Conservation (phyloP, 2,329 filamentous ascomycete species). For the Ophiostoma triangulosporum region DNA sequence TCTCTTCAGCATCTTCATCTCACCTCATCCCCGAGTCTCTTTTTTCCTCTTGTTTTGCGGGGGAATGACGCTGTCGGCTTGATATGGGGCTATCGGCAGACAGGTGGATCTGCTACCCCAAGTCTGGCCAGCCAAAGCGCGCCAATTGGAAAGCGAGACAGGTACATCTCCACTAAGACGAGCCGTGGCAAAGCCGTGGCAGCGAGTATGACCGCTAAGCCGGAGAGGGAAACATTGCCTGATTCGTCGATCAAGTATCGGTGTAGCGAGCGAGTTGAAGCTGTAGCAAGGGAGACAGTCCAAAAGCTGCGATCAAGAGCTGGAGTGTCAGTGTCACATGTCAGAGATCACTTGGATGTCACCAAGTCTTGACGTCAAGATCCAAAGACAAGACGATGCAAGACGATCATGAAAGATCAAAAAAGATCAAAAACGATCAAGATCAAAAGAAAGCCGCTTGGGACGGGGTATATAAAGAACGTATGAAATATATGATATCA, state of each 20-base stretch:
- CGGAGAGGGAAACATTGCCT: slow-evolving; percentile 7
- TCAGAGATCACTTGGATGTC: too few species aligned
- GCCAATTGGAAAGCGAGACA: neutral
- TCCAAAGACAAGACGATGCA: neutral
- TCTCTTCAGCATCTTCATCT: too few species aligned
- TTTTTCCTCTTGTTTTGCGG: slow-evolving; percentile 1
- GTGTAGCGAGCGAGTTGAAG: too few species aligned
- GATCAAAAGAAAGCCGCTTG: neutral
- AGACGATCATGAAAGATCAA: neutral
- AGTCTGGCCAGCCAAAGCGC: slow-evolving; percentile 3
- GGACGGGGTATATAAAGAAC: neutral
- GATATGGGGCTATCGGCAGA: neutral
- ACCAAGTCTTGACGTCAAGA: neutral
- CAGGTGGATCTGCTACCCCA: neutral
- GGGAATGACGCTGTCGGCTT: neutral
- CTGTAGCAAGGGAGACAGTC: too few species aligned
- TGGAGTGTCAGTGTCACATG: too few species aligned
- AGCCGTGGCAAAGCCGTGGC: neutral
- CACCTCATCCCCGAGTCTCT: neutral
- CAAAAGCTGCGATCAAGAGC: too few species aligned
- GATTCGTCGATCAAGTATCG: neutral
- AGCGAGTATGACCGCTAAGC: neutral
- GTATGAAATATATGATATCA: neutral
- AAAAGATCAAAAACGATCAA: neutral
- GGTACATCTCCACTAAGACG: neutral